Evolutionary conservation across 2,329 filamentous ascomycete genomes (phyloP), one percentile per base, ranked within the genome.

Genomic region (Penicillium sp.): DNA sequence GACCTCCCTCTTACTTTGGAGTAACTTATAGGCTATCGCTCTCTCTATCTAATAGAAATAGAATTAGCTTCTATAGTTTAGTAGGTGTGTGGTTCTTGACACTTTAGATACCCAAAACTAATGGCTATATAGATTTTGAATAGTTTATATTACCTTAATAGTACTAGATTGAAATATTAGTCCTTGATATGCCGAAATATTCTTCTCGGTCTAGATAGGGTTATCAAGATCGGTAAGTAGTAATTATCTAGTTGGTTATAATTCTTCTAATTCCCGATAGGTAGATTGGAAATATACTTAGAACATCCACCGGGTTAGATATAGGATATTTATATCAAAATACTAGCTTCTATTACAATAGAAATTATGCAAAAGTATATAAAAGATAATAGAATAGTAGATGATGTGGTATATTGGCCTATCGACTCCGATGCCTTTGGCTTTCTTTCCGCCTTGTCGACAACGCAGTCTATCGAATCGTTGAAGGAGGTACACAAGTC

Each of bases 291-390:
- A 41, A 15, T 26, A 9, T 52, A 31, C 30, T 11, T 46, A n/a
- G 41, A 45, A 15, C 12, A 25, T 31, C 34, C 14, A 20, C 37
- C 33, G 5, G 23, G 35, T 34, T n/a, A 27, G 25, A 11, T 27
- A n/a, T 32, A 47, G 30, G 17, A 16, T 23, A 25, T 30, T 33
- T 43, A 38, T 31, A 35, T 57, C 9, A 48, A 45, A 46, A 38
- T 42, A 31, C 40, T 65, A 14, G 36, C 48, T 28, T 48, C 33
- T 13, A 58, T 58, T 26, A 52, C 44, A n/a, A 62, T 54, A 48
- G 46, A 58, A 35, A 43, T 63, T 18, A 62, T 64, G 50, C 47
- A 64, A 34, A 62, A 62, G 45, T 61, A 61, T 42, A 28, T 46
- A 16, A 63, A 62, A 47, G 54, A 59, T 25, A 47, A 62, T 47